Percentiles rank a stretch among this genome's conserved stretches.
Conservation (phyloP, 805 yeast species). For the Maudiozyma pseudohumilis region DNA sequence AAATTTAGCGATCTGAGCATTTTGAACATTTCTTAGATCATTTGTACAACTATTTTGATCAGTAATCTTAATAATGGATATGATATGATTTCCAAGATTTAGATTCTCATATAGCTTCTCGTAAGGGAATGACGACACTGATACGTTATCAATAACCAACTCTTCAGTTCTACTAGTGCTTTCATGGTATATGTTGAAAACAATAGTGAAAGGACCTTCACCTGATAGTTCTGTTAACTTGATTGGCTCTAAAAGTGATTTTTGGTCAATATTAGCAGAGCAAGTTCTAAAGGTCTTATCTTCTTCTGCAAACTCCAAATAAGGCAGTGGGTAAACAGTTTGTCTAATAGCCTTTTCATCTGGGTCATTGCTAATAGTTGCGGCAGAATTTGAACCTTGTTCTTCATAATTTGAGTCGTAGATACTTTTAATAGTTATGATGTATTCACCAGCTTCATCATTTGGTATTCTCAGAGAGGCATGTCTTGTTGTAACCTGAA, state of each 20-base stretch:
- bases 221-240: slow-evolving; percentile 46
- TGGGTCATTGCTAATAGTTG: background rate
- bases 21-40: slow-evolving; percentile 30
- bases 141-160: slow-evolving; percentile 36
- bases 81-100: slow-evolving; percentile 59
- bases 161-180: slow-evolving; percentile 44
- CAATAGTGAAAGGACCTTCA: slow-evolving; percentile 48
- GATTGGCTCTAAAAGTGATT: slow-evolving; percentile 37
- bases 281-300: slow-evolving; percentile 45
- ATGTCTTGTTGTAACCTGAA: slow-evolving; percentile 44
- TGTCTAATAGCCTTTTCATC: slow-evolving; percentile 36
- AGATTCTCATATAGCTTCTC: slow-evolving; percentile 40
- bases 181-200: slow-evolving; percentile 51
- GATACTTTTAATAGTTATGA: slow-evolving; percentile 49
- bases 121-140: slow-evolving; percentile 30
- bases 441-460: slow-evolving; percentile 48
- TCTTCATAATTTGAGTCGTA: slow-evolving; percentile 55
- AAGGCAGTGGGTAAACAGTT: slow-evolving; percentile 53
- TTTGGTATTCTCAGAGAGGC: slow-evolving; percentile 39
- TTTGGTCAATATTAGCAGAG: slow-evolving; percentile 30
- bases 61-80: slow-evolving; percentile 45
- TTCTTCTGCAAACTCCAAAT: slow-evolving; percentile 38
- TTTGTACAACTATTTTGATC: slow-evolving; percentile 66
- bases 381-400: slow-evolving; percentile 21
- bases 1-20: slow-evolving; percentile 19